Base-by-base conservation (phyloP, 176 grass and related monocot genomes). In the Paspalum vaginatum region DNA sequence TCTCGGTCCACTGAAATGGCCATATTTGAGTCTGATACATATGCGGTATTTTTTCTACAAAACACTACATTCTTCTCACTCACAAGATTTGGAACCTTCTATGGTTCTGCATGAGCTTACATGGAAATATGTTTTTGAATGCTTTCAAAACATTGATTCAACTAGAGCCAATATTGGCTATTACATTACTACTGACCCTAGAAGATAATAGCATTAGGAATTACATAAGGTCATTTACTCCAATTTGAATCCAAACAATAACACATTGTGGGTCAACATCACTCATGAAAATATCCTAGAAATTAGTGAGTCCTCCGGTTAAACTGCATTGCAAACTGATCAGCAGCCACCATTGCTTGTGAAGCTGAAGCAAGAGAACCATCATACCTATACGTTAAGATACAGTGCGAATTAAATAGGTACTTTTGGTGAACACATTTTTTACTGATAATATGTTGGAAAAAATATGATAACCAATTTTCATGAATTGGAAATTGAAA, bases 341-440 rank as follows among this genome's bases (percentile, higher is more conserved):
- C 95, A 53, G 74, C 70, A 43, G 92, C 81, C 64, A 92, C 83
- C 90, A 94, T 98, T 81, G 92, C 92, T 77, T 84, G 87, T 47
- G 95, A 91, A 61, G 92, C 92, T 5, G 83, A 90, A 70, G 85
- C 86, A 71, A 94, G 81, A 42, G 90, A 94, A 84, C 92, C 95
- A 88, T 94, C 95, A 73, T 98, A 98, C 89, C 92, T 98, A 61
- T 43, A 40, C 0, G 80, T 87, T 47, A 41, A 75, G 21, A 53
- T 44, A 72, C 13, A 14, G 25, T 59, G 44, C 9, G 5, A 62
- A 54, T 54, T 25, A 26, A 72, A 72, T 72, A 56, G 62, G 9
- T 20, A 18, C 21, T 55, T 20, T 61, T 64, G 63, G 13, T 46
- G 6, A 55, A 17, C 20, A 9, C 24, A 57, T 10, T 9, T 72